phyloP scores from a whole-genome alignment of 73 alveolate genomes.

The Blepharisma stoltei region DNA sequence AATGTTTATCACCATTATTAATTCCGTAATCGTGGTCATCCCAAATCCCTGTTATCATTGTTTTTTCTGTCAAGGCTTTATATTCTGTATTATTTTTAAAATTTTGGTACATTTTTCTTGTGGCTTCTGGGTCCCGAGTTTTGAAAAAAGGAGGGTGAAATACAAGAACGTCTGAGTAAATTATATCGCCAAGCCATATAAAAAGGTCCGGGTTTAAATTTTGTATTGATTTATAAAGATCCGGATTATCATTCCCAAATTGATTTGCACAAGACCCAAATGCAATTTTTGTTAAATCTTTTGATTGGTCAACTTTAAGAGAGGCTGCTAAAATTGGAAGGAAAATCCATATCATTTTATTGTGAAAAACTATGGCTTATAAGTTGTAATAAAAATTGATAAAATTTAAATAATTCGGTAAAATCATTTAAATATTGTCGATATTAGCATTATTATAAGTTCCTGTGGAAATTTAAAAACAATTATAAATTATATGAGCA shows the following conservation, averaged over 20 bases:
- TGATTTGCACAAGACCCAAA: slow-evolving; percentile 25
- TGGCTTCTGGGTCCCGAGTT: not conserved
- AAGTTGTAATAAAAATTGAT: too few relatives aligned
- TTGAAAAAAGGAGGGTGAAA: not conserved
- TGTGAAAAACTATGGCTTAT: too few relatives aligned
- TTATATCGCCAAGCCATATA: slow-evolving; percentile 46
- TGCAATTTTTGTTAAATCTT: not conserved
- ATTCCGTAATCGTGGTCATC: slow-evolving; percentile 24
- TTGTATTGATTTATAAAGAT: not conserved
- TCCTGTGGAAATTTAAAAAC: too few relatives aligned
- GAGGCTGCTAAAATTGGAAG: too few relatives aligned
- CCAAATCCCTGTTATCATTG: slow-evolving; percentile 25
- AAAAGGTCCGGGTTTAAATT: not conserved
- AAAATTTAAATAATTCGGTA: too few relatives aligned
- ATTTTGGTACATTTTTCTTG: not conserved
- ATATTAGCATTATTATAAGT: too few relatives aligned
- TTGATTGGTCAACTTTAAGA: not conserved
- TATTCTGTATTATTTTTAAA: not conserved
- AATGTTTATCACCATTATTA: slow-evolving; percentile 2
- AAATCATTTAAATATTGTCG: too few relatives aligned
- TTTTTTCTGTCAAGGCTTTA: not conserved
- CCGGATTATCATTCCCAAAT: not conserved
- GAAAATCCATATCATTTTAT: too few relatives aligned
- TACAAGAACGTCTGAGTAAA: slow-evolving; percentile 37
- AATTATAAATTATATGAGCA: too few relatives aligned